Percentiles rank a stretch among this genome's conserved stretches.
Evolutionary conservation across 306 rosid species (phyloP).

Genomic region (Vigna reflexopilosa): DNA sequence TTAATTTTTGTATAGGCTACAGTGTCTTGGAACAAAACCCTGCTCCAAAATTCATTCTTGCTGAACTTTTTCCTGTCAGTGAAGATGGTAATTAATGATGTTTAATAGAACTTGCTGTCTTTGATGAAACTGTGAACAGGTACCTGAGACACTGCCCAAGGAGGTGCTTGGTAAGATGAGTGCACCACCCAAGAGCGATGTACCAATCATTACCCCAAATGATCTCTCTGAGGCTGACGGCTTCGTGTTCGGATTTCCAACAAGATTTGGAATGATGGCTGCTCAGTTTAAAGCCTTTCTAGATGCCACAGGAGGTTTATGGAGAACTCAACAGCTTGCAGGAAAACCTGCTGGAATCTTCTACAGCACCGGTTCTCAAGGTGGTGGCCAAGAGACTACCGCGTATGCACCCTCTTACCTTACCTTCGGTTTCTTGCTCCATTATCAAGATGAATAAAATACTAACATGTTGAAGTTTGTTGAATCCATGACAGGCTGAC

Average conservation of each 20-base stretch:
- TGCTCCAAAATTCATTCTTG: slow-evolving; percentile 18
- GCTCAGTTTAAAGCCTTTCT: slow-evolving; percentile 94
- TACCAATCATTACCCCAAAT: slow-evolving; percentile 66
- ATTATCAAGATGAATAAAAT: slow-evolving; percentile 8
- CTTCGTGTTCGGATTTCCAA: slow-evolving; percentile 87
- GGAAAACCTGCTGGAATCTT: slow-evolving; percentile 97
- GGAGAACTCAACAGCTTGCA: slow-evolving; percentile 92
- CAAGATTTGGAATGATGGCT: slow-evolving; percentile 99
- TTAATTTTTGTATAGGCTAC: neutral
- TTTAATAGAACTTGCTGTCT: slow-evolving; percentile 23
- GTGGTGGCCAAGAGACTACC: slow-evolving; percentile 99
- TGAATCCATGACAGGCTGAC: slow-evolving; percentile 66
- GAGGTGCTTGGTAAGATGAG: slow-evolving; percentile 92
- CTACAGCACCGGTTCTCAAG: slow-evolving; percentile 96
- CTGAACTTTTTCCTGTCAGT: neutral
- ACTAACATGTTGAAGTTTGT: slow-evolving; percentile 11
- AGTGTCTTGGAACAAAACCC: slow-evolving; percentile 9
- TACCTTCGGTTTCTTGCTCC: slow-evolving; percentile 1
- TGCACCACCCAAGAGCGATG: slow-evolving; percentile 95
- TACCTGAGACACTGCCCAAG: slow-evolving; percentile 77
- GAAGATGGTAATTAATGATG: neutral
- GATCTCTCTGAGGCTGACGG: slow-evolving; percentile 94
- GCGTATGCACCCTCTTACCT: slow-evolving; percentile 65
- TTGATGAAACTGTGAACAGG: slow-evolving; percentile 57
- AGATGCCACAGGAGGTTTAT: slow-evolving; percentile 88